phyloP scores from a whole-genome alignment of 1,284 basidiomycete genomes.

The Fomitopsis pinicola region DNA sequence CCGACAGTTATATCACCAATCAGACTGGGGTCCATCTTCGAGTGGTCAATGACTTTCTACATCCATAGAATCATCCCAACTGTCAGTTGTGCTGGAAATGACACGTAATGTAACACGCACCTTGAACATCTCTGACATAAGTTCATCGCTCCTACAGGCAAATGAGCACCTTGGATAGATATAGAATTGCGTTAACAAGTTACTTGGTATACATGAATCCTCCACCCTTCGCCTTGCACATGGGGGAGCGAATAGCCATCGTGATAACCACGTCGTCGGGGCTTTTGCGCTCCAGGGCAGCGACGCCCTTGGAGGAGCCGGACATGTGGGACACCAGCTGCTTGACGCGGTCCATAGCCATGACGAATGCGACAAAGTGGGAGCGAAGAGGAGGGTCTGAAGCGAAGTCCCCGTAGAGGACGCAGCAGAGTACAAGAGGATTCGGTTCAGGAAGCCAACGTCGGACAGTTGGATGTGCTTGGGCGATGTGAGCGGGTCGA shows the following conservation, averaged over 20 bases:
- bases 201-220: constrained; percentile 76
- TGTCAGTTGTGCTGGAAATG: background rate
- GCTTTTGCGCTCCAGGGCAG: constrained; percentile 49
- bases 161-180: background rate
- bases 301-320: constrained; percentile 35
- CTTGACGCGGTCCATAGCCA: constrained; percentile 49
- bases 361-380: background rate
- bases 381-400: background rate
- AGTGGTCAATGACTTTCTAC: constrained; percentile 59
- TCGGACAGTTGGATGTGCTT: background rate
- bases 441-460: background rate
- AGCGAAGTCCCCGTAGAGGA: background rate
- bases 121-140: constrained; percentile 76
- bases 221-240: constrained; percentile 77
- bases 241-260: constrained; percentile 69
- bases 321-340: constrained; percentile 62
- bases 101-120: constrained; percentile 28
- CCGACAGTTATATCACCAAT: constrained; percentile 82
- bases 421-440: background rate
- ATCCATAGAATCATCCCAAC: background rate
- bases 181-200: constrained; percentile 7
- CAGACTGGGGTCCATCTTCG: constrained; percentile 61
- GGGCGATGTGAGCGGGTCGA: background rate
- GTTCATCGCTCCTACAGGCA: constrained; percentile 59
- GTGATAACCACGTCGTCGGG: constrained; percentile 79